Conservation (phyloP, 176 grass and related monocot genomes). For the Aegilops longissima region DNA sequence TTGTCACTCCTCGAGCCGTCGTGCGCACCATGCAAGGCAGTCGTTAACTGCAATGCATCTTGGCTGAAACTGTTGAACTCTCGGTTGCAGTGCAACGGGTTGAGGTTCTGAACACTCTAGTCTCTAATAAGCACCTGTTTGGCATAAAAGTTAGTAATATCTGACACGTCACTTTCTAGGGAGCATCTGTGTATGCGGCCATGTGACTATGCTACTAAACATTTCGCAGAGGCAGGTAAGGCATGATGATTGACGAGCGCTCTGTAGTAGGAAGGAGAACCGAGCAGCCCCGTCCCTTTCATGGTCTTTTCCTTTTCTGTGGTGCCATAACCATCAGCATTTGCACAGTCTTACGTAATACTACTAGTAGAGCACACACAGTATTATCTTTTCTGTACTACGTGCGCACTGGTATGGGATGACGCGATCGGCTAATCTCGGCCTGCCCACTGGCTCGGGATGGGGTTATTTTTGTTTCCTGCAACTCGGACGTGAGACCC, state of each 20-base stretch:
- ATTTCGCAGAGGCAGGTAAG: neutral
- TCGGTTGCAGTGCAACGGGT: neutral
- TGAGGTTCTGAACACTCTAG: neutral
- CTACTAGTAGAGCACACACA: no score
- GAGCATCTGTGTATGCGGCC: neutral
- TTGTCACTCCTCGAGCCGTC: no score
- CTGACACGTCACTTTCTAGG: neutral
- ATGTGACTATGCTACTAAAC: neutral
- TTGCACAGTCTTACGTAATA: no score
- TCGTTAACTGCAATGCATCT: no score
- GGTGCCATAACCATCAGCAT: no score
- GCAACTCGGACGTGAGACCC: neutral
- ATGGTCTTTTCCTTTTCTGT: neutral
- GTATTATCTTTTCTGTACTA: neutral
- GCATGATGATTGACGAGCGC: constrained; percentile 4
- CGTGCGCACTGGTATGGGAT: neutral
- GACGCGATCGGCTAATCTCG: neutral
- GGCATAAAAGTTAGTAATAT: neutral
- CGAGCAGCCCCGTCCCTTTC: constrained; percentile 8
- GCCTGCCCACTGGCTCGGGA: neutral
- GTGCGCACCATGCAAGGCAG: neutral
- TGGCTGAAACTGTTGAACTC: neutral
- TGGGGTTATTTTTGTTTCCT: neutral
- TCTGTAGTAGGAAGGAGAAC: neutral
- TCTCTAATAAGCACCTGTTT: neutral